A percentile compares a stretch with the other conserved stretches of the same genome.
These are phyloP conservation scores for Solanum clarkiae DNA, from an alignment of 257 asterid genomes.

Conservation along the genomic window DNA sequence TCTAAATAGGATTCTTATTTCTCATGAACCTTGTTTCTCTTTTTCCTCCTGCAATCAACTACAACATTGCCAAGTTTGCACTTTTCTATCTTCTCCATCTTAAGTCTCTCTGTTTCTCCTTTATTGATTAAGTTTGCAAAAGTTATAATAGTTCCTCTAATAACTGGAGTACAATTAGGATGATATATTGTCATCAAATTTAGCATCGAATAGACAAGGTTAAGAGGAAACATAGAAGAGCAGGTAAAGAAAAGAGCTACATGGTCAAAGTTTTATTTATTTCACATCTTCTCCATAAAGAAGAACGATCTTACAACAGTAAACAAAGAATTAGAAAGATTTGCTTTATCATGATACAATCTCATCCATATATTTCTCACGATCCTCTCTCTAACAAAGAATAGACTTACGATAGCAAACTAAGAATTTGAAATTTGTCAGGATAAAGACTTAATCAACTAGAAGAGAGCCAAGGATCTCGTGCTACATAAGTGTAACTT, in stretches of 20 bases:
- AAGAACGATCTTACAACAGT: background rate
- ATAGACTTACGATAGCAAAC: background rate
- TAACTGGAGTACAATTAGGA: too few species aligned
- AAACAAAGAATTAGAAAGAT: background rate
- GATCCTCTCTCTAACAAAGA: background rate
- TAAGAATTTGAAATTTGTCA: background rate
- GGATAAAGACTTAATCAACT: background rate
- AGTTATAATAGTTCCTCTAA: too few species aligned
- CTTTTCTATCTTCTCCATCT: too few species aligned
- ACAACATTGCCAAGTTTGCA: too few species aligned
- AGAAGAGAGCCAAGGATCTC: constrained; percentile 77
- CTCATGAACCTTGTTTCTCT: too few species aligned
- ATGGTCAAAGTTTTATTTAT: background rate
- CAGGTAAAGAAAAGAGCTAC: background rate
- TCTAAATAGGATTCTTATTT: too few species aligned
- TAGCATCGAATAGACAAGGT: background rate
- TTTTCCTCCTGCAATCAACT: too few species aligned
- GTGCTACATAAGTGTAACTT: constrained; percentile 79
- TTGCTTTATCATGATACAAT: too few species aligned
- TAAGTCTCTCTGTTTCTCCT: too few species aligned
- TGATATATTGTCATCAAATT: too few species aligned
- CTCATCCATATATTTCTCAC: background rate
- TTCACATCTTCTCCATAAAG: background rate
- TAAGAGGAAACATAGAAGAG: background rate
- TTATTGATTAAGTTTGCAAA: too few species aligned